A percentile compares a stretch with the other conserved stretches of the same genome.
Evolutionary conservation across 345 rosid species (phyloP).

Genomic region (Diplotaxis tenuifolia): DNA sequence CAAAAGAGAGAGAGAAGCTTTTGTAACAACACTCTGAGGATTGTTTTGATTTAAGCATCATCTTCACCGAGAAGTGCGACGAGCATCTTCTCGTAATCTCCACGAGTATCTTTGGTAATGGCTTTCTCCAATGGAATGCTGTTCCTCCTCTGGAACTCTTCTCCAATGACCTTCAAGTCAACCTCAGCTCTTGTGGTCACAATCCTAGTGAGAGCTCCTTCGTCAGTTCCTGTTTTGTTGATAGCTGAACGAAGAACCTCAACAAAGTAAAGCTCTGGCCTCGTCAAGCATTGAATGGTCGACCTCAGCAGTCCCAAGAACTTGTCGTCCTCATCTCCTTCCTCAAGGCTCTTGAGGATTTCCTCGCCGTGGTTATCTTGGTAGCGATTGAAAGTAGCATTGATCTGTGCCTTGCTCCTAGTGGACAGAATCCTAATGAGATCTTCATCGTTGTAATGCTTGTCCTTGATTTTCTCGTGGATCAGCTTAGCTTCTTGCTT

Average conservation of each 20-base stretch:
- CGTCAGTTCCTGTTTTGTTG: slow-evolving; percentile 68
- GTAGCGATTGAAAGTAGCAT: slow-evolving; percentile 67
- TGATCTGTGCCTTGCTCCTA: slow-evolving; percentile 73
- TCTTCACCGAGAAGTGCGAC: slow-evolving; percentile 55
- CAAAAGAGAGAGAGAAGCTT: not conserved
- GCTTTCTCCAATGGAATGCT: slow-evolving; percentile 57
- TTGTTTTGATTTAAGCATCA: slow-evolving; percentile 43
- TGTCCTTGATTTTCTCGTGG: slow-evolving; percentile 58
- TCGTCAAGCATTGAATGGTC: slow-evolving; percentile 58
- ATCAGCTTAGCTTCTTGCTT: slow-evolving; percentile 66
- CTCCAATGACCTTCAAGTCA: slow-evolving; percentile 60
- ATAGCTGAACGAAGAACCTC: slow-evolving; percentile 65
- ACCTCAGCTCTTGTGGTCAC: slow-evolving; percentile 30
- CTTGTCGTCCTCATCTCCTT: slow-evolving; percentile 57
- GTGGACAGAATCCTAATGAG: slow-evolving; percentile 63
- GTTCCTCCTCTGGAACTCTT: slow-evolving; percentile 61
- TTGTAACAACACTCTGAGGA: not conserved
- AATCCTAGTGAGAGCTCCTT: slow-evolving; percentile 70
- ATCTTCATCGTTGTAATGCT: slow-evolving; percentile 57
- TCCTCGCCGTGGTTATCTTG: slow-evolving; percentile 62
- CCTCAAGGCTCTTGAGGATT: slow-evolving; percentile 49
- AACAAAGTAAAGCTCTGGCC: slow-evolving; percentile 59
- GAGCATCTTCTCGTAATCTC: slow-evolving; percentile 72
- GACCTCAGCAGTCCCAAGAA: slow-evolving; percentile 55
- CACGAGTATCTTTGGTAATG: slow-evolving; percentile 59